Evolutionary conservation across 352 stramenopile species (phyloP).

Genomic region (Phytophthora macrochlamydospora): DNA sequence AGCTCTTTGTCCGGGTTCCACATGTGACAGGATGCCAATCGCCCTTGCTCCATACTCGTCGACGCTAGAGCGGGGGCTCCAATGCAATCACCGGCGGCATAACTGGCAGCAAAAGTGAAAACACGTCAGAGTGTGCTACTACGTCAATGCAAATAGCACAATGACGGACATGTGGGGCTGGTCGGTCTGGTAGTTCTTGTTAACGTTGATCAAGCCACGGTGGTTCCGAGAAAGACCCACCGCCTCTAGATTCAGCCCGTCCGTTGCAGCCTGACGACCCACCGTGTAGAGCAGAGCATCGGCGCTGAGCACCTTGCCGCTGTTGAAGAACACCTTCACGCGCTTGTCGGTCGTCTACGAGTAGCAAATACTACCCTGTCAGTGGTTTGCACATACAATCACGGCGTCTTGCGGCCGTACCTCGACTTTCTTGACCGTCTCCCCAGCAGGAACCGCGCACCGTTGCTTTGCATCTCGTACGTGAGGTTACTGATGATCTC

Average conservation of each 20-base stretch:
- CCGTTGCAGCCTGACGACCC: constrained; percentile 77
- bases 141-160: background rate
- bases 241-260: constrained; percentile 83
- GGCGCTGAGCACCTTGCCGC: constrained; percentile 71
- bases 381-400: background rate
- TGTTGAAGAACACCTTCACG: constrained; percentile 80
- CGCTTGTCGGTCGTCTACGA: constrained; percentile 50
- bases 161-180: constrained; percentile 73
- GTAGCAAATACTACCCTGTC: background rate
- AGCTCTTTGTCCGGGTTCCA: constrained; percentile 64
- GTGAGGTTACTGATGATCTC: constrained; percentile 89
- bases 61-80: constrained; percentile 86
- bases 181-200: constrained; percentile 89
- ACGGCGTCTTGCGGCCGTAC: constrained; percentile 18
- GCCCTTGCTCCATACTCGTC: constrained; percentile 91
- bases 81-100: constrained; percentile 90
- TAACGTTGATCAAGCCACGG: constrained; percentile 83
- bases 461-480: constrained; percentile 91
- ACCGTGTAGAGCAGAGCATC: constrained; percentile 85
- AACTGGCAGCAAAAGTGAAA: constrained; percentile 38
- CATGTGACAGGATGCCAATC: constrained; percentile 87
- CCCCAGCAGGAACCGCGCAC: constrained; percentile 83
- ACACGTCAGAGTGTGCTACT: background rate
- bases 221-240: constrained; percentile 81
- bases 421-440: constrained; percentile 79